Conservation (phyloP, 2,329 filamentous ascomycete genomes). For the Colletotrichum sansevieriae region DNA sequence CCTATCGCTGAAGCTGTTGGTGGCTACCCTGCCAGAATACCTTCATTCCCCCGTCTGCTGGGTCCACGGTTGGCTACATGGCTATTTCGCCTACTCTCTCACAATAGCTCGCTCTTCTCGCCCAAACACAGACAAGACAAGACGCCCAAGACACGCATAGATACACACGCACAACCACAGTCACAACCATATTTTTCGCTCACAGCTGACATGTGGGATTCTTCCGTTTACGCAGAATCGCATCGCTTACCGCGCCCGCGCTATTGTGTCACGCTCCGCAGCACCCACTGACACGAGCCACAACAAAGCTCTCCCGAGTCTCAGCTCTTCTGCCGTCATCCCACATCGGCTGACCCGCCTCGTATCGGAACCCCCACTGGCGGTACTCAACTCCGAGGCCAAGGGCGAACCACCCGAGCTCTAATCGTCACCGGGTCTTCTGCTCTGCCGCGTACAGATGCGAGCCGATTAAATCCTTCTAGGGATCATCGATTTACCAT, state of each 20-base stretch:
- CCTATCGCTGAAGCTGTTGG: slow-evolving; percentile 34
- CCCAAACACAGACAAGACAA: not conserved
- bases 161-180: slow-evolving; percentile 1
- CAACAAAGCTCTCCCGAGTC: slow-evolving; percentile 39
- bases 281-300: slow-evolving; percentile 39
- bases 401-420: slow-evolving; percentile 15
- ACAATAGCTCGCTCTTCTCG: slow-evolving; percentile 1
- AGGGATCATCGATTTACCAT: slow-evolving; percentile 43
- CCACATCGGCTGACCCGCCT: slow-evolving; percentile 40
- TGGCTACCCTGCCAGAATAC: slow-evolving; percentile 30
- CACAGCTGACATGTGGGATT: slow-evolving; percentile 26
- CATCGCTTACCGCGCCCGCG: slow-evolving; percentile 21
- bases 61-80: slow-evolving; percentile 32
- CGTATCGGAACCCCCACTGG: slow-evolving; percentile 25
- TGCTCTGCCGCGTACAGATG: slow-evolving; percentile 20
- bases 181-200: slow-evolving; percentile 10
- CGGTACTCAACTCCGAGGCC: slow-evolving; percentile 21
- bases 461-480: slow-evolving; percentile 24
- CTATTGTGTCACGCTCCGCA: slow-evolving; percentile 29
- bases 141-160: not conserved
- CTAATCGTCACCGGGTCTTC: slow-evolving; percentile 13
- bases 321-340: slow-evolving; percentile 41
- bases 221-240: slow-evolving; percentile 31
- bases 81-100: slow-evolving; percentile 23
- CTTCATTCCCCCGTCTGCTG: slow-evolving; percentile 25